Base-by-base conservation (phyloP, 129 eudicot genomes). In the Flaveria bidentis region DNA sequence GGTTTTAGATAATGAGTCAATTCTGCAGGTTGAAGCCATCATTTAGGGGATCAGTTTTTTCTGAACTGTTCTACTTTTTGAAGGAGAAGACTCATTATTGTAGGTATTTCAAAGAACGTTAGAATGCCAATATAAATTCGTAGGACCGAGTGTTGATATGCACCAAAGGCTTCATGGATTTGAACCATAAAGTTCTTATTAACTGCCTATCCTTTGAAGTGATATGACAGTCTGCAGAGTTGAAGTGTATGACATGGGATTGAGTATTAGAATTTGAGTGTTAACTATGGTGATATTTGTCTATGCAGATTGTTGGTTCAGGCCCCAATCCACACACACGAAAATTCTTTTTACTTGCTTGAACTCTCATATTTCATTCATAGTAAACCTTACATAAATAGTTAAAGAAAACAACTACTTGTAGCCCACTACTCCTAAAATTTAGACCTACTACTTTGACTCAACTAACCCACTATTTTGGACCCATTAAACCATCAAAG, bases 121-220 rank as follows among this genome's bases (percentile, higher is more conserved):
- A 25, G 42, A 20, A 49, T 50, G 22, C 15, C 53, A 28, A 1
- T 63, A 28, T 17, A 12, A 6, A 39, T 0, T 52, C 12, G 0
- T 46, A 51, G 70, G 41, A 36, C 41, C 8, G 5, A 16, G n/a
- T 16, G 49, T 36, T 64, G 47, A 63, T 16, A 9, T 44, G 41
- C 13, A 23, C 16, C 14, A 46, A 39, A 75, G 64, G 47, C 63
- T n/a, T 75, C 46, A 18, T 75, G 72, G 72, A 62, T 62, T 62
- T 17, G 11, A 25, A 46, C 60, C 5, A 2, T 9, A 17, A 11
- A 26, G 10, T 11, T 46, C 13, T 14, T 33, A 22, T 64, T 50
- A 67, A 53, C 55, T 42, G 23, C 33, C 65, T 49, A 36, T 30
- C 44, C 0, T 11, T 56, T 72, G 39, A 75, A 61, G 2, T 70